Percentiles rank a stretch among this genome's conserved stretches.
Evolutionary conservation across 305 asterid genomes (phyloP).

Genomic region (Rubia peregrina): DNA sequence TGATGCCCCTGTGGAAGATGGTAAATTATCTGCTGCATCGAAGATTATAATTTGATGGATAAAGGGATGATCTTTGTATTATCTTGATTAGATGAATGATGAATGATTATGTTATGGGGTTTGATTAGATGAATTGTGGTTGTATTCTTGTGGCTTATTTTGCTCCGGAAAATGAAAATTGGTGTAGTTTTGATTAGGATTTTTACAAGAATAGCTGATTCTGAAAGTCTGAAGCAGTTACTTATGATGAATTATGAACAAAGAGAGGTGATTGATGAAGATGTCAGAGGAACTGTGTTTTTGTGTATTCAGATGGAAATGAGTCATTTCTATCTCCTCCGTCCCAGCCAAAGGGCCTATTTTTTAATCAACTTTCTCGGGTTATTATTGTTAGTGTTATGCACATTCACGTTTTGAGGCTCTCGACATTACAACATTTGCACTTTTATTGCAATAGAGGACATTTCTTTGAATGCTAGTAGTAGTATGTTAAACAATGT

Average conservation of each 20-base stretch:
- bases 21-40: conserved; percentile 26
- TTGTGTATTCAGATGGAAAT: too few relatives aligned
- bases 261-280: too few relatives aligned
- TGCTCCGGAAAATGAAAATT: not conserved
- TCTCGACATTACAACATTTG: too few relatives aligned
- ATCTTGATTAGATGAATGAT: not conserved
- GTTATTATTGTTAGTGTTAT: too few relatives aligned
- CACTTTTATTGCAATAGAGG: not conserved
- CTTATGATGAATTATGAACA: not conserved
- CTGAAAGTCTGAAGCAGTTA: not conserved
- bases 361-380: too few relatives aligned
- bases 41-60: conserved; percentile 32
- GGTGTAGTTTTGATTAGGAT: not conserved
- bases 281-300: too few relatives aligned
- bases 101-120: not conserved
- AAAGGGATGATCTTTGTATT: not conserved
- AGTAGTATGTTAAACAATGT: not conserved
- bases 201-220: not conserved
- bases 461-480: not conserved
- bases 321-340: too few relatives aligned
- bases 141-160: not conserved
- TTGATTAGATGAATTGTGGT: not conserved
- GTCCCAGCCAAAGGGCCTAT: too few relatives aligned
- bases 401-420: not conserved
- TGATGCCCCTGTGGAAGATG: conserved; percentile 30